A percentile compares a stretch with the other conserved stretches of the same genome.
These are phyloP conservation scores for Friedmanniomyces simplex DNA, from an alignment of 495 filamentous ascomycete species.

Conservation along the genomic window DNA sequence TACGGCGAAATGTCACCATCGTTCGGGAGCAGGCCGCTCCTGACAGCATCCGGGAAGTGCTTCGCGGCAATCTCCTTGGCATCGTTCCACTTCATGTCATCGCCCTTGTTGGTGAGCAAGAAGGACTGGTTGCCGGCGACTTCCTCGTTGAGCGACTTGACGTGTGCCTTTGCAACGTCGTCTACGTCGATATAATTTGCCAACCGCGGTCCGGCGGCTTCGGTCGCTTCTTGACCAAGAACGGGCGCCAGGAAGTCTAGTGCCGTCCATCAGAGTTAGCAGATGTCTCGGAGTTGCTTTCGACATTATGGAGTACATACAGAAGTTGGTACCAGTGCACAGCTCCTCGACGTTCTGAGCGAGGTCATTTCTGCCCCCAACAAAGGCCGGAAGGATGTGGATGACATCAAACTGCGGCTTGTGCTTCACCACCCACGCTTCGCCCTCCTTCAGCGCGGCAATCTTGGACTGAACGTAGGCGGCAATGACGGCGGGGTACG, in stretches of 20 bases:
- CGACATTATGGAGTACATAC: not conserved
- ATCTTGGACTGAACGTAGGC: slow-evolving; percentile 31
- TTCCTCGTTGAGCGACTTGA: slow-evolving; percentile 1
- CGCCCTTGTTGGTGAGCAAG: not conserved
- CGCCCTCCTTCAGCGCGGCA: slow-evolving; percentile 33
- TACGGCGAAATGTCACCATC: not conserved
- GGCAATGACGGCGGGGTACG: slow-evolving; percentile 18
- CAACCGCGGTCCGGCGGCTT: not conserved
- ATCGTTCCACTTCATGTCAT: slow-evolving; percentile 1
- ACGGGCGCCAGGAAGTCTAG: not conserved
- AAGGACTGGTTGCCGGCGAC: slow-evolving; percentile 7
- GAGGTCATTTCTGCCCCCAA: slow-evolving; percentile 37
- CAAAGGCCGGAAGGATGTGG: slow-evolving; percentile 38
- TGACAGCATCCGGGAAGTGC: slow-evolving; percentile 1
- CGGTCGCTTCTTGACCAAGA: not conserved
- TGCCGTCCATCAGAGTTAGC: not conserved
- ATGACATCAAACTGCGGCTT: slow-evolving; percentile 39
- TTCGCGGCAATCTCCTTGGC: not conserved
- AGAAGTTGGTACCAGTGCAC: slow-evolving; percentile 11
- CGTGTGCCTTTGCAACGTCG: slow-evolving; percentile 1
- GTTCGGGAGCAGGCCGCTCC: not conserved
- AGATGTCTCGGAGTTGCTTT: not conserved
- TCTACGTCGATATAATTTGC: not conserved
- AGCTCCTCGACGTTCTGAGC: slow-evolving; percentile 27
- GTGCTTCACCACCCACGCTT: slow-evolving; percentile 33